Base-by-base conservation (phyloP, 2,329 filamentous ascomycete genomes). In the Stachybotrys chlorohalonatus region DNA sequence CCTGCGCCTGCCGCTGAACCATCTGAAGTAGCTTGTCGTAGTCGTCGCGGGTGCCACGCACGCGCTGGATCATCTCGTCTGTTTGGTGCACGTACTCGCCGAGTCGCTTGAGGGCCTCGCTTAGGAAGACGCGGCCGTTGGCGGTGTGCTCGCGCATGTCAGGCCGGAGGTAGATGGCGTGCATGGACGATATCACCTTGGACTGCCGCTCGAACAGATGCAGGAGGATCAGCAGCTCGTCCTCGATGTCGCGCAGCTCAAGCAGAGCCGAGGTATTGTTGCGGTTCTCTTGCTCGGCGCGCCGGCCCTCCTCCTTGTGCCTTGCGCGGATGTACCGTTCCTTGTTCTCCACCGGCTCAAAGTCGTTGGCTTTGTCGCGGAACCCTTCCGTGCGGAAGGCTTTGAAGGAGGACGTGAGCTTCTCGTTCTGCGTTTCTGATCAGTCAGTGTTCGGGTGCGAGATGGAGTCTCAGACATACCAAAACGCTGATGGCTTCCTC, bases 11-110 rank as follows among this genome's bases (percentile, higher is more conserved):
- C 15, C 83, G 81, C 63, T 86, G 83, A 47, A 84, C 82, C 75
- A 86, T 83, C 64, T 86, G 82, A 11, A 86, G 77, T 6, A 86
- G 74, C 58, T 84, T 84, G 60, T 85, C 82, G 58, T 84, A 85
- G 57, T 84, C 82, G 49, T 80, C 81, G 46, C 83, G 74, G 2
- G 82, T 83, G 4, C 72, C 70, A 11, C 79, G 75, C 1, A 83
- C 81, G n/a, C 81, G 73, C 42, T 75, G 71, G 7, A 78, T 70
- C 83, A 86, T 85, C 53, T 84, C 80, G 3, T 68, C 67, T 1
- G 80, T 72, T 55, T 80, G 76, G 17, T 74, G 73, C 15, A 73
- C 73, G 62, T 85, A 85, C 54, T 82, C 81, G 1, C 74, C 74
- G 1, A 86, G 65, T 45, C 76, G 73, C 31, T 68, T 69, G 42